phyloP scores from a whole-genome alignment of 225 moss, liverwort and hornwort species.

The Anthoceros angustus region DNA sequence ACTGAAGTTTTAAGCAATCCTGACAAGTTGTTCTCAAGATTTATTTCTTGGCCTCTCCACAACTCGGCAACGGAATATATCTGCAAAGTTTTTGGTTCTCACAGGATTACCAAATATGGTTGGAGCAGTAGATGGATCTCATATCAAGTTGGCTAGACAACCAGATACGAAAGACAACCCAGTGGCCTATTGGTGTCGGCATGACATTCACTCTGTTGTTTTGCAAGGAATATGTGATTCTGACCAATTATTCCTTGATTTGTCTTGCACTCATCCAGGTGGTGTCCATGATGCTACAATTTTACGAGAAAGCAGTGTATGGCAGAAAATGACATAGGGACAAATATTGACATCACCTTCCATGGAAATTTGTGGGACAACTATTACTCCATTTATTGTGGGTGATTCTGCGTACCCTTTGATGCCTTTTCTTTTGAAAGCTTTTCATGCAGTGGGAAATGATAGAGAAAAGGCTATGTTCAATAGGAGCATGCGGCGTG shows the following conservation, averaged over 20 bases:
- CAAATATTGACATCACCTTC: not conserved
- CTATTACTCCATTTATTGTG: not conserved
- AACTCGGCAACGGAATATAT: not conserved
- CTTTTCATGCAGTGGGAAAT: not conserved
- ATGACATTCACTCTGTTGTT: no score
- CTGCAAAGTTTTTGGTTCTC: not conserved
- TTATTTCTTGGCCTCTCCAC: not conserved
- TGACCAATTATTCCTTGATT: no score
- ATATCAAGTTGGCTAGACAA: not conserved
- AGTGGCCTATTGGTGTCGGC: no score
- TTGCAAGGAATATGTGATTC: no score
- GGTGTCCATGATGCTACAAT: not conserved
- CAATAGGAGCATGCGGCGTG: not conserved
- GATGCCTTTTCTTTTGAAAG: not conserved
- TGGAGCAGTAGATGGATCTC: not conserved
- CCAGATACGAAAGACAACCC: not conserved
- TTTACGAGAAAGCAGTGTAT: not conserved
- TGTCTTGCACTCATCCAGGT: no score
- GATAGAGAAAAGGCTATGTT: not conserved
- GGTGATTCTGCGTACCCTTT: not conserved
- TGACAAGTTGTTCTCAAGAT: not conserved
- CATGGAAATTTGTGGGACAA: not conserved
- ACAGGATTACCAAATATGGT: constrained; percentile 5
- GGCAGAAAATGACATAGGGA: not conserved
- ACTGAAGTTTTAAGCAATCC: not conserved